These are phyloP conservation scores for Citrus glauca DNA, from an alignment of 345 rosid genomes.

Conservation along the genomic window DNA sequence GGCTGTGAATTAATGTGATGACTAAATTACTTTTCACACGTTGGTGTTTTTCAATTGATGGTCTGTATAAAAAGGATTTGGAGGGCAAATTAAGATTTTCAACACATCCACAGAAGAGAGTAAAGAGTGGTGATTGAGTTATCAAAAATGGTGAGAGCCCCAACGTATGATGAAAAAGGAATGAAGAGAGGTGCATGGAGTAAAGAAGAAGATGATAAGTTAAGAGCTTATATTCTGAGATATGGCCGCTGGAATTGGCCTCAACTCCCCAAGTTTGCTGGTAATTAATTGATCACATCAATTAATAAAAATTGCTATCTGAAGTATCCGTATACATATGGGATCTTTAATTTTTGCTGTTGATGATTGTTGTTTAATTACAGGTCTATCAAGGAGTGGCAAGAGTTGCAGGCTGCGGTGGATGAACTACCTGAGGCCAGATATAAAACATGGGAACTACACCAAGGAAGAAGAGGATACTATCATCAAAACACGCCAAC, in stretches of 20 bases:
- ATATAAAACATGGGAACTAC: constrained; percentile 34
- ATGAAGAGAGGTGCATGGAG: constrained; percentile 42
- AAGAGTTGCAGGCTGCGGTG: constrained; percentile 47
- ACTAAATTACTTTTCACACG: not conserved
- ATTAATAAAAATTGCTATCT: too few relatives aligned
- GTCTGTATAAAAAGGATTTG: not conserved
- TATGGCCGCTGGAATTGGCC: constrained; percentile 38
- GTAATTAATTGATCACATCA: constrained; percentile 1
- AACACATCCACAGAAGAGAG: not conserved
- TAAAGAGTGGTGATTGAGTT: not conserved
- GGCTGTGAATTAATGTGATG: not conserved
- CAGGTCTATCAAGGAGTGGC: constrained; percentile 40
- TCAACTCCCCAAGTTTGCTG: constrained; percentile 34
- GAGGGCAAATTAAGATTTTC: not conserved
- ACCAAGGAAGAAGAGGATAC: constrained; percentile 30
- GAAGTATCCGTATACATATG: too few relatives aligned
- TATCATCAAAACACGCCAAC: constrained; percentile 26
- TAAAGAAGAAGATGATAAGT: constrained; percentile 33
- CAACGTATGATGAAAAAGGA: constrained; percentile 31
- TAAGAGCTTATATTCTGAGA: constrained; percentile 23
- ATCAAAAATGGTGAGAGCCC: constrained; percentile 34
- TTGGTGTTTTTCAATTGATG: not conserved
- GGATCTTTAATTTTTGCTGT: too few relatives aligned
- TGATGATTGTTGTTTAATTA: not conserved
- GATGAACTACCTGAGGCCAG: constrained; percentile 39